Evolutionary conservation across 2,329 filamentous ascomycete genomes (phyloP).

Genomic region (Anthostomella pinea): DNA sequence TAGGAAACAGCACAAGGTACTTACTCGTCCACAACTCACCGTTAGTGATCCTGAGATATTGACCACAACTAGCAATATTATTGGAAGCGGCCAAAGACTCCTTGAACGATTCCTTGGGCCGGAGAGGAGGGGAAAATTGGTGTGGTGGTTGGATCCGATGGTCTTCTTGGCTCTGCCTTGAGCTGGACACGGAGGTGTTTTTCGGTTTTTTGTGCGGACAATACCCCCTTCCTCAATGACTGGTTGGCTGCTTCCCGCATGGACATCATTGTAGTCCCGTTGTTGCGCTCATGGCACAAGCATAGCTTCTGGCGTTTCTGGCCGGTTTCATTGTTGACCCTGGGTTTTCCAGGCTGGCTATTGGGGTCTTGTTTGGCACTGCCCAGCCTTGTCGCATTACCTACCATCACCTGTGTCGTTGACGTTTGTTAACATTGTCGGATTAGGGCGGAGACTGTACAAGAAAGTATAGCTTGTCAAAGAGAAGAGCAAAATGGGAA

Average conservation of each 20-base stretch:
- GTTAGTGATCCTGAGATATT: constrained; percentile 7
- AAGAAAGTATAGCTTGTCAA: too few relatives aligned
- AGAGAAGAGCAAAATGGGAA: too few relatives aligned
- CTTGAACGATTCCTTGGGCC: constrained; percentile 34
- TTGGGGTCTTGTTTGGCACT: too few relatives aligned
- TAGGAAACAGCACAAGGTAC: constrained; percentile 95
- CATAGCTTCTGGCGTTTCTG: constrained; percentile 19
- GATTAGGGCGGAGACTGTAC: too few relatives aligned
- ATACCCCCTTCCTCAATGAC: constrained; percentile 1
- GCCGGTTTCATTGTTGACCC: constrained; percentile 1
- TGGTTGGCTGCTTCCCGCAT: constrained; percentile 1
- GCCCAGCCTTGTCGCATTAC: too few relatives aligned
- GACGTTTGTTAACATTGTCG: too few relatives aligned
- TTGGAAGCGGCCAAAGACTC: constrained; percentile 63
- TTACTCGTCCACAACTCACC: constrained; percentile 21
- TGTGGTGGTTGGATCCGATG: constrained; percentile 1
- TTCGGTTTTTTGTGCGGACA: neutral
- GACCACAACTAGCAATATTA: constrained; percentile 59
- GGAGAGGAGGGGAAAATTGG: neutral
- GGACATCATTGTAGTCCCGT: constrained; percentile 7
- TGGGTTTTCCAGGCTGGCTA: constrained; percentile 1
- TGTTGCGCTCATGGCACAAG: constrained; percentile 15
- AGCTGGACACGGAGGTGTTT: constrained; percentile 1
- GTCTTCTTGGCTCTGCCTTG: neutral
- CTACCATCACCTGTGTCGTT: too few relatives aligned